Conservation (phyloP, 371 early-diverging fungal genomes). For the Paraphysoderma sedebokerense region DNA sequence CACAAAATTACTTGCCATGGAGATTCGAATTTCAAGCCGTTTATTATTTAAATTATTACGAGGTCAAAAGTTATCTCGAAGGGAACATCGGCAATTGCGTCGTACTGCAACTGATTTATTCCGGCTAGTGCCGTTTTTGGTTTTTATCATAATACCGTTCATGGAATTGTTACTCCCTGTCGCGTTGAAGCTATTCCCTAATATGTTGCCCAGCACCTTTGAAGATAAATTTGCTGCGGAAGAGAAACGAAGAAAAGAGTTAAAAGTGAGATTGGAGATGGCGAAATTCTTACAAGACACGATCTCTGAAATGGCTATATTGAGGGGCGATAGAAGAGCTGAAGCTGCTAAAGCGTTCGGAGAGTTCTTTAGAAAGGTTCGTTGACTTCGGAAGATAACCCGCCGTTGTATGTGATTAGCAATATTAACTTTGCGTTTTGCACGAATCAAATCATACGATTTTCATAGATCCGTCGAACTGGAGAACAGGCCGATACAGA, state of each 20-base stretch:
- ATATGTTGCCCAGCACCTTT: slow-evolving; percentile 91
- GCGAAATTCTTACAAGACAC: slow-evolving; percentile 88
- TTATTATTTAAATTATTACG: slow-evolving; percentile 53
- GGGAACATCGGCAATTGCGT: slow-evolving; percentile 72
- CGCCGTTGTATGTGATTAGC: not conserved
- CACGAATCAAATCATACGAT: no score
- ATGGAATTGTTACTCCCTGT: slow-evolving; percentile 85
- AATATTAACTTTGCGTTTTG: no score
- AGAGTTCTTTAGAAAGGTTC: slow-evolving; percentile 61
- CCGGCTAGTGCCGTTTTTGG: slow-evolving; percentile 78
- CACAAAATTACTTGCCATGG: slow-evolving; percentile 74
- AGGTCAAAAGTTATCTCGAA: slow-evolving; percentile 63
- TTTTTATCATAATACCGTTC: slow-evolving; percentile 87
- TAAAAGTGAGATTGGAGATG: slow-evolving; percentile 83
- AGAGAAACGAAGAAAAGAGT: slow-evolving; percentile 70
- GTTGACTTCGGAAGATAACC: not conserved
- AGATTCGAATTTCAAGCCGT: slow-evolving; percentile 69
- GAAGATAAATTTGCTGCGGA: slow-evolving; percentile 58
- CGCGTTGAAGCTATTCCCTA: slow-evolving; percentile 83
- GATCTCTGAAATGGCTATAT: slow-evolving; percentile 64
- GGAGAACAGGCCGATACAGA: slow-evolving; percentile 69
- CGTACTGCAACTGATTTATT: slow-evolving; percentile 76
- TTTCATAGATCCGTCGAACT: slow-evolving; percentile 66
- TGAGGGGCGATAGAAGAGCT: slow-evolving; percentile 25
- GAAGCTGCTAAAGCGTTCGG: slow-evolving; percentile 58